Evolutionary conservation across 225 moss, liverwort and hornwort species (phyloP).

Genomic region (Polytrichum formosum): DNA sequence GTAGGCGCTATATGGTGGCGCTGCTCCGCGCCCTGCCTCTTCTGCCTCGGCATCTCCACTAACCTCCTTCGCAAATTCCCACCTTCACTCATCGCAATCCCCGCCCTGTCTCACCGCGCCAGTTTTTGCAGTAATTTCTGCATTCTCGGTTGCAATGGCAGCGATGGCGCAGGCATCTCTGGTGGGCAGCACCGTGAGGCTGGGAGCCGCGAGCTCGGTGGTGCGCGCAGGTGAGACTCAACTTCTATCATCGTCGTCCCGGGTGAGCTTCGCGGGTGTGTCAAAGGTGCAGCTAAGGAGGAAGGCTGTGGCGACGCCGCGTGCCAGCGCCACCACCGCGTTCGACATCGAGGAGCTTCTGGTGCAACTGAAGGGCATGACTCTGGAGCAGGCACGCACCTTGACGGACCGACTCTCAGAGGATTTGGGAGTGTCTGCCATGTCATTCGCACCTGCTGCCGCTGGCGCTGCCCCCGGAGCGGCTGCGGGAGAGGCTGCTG

Average conservation of each 20-base stretch:
- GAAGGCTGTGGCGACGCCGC: constrained; percentile 8
- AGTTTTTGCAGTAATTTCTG: too few species aligned
- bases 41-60: too few species aligned
- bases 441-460: constrained; percentile 57
- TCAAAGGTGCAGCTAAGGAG: constrained; percentile 5
- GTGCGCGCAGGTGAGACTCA: constrained; percentile 22
- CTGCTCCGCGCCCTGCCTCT: too few species aligned
- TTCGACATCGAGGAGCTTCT: constrained; percentile 57
- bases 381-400: constrained; percentile 56
- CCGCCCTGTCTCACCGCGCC: too few species aligned
- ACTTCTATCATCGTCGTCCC: not conserved
- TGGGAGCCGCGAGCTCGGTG: constrained; percentile 25
- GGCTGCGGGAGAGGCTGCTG: constrained; percentile 54
- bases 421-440: constrained; percentile 60
- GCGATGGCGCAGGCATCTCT: constrained; percentile 53
- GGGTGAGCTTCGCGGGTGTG: constrained; percentile 25
- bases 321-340: constrained; percentile 22
- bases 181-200: constrained; percentile 14
- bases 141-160: constrained; percentile 23
- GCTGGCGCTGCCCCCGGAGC: constrained; percentile 30
- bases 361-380: constrained; percentile 43
- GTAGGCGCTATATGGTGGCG: too few species aligned
- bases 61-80: too few species aligned
- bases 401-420: constrained; percentile 61
- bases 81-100: too few species aligned